A percentile compares a stretch with the other conserved stretches of the same genome.
phyloP scores from a whole-genome alignment of 306 rosid genomes.

The Lathyrus oleraceus region DNA sequence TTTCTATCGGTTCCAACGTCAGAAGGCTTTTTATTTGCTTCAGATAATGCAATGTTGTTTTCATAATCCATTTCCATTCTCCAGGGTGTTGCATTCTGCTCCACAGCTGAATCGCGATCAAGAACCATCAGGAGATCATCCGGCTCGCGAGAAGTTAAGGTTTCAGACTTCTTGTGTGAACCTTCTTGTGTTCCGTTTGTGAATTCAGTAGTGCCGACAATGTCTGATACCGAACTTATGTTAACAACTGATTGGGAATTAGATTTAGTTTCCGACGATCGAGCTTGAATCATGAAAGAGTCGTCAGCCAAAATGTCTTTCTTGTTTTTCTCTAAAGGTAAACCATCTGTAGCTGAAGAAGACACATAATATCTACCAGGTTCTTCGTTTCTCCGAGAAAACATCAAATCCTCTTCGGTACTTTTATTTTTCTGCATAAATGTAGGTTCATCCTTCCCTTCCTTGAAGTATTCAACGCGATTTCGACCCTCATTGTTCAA shows the following conservation, averaged over 20 bases:
- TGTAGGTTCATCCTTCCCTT: slow-evolving; percentile 47
- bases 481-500: slow-evolving; percentile 38
- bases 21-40: slow-evolving; percentile 47
- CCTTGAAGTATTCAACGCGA: slow-evolving; percentile 47
- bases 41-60: slow-evolving; percentile 43
- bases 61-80: slow-evolving; percentile 84
- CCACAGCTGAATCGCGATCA: slow-evolving; percentile 68
- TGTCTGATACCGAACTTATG: slow-evolving; percentile 62
- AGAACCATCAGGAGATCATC: slow-evolving; percentile 95
- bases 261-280: slow-evolving; percentile 51
- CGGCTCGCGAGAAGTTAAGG: slow-evolving; percentile 56
- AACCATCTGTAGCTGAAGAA: slow-evolving; percentile 39
- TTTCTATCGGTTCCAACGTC: slow-evolving; percentile 44
- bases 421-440: slow-evolving; percentile 47
- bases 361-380: slow-evolving; percentile 45
- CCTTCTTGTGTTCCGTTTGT: slow-evolving; percentile 44
- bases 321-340: slow-evolving; percentile 51
- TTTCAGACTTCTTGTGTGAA: slow-evolving; percentile 50
- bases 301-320: slow-evolving; percentile 68
- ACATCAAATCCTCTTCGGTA: slow-evolving; percentile 56
- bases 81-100: slow-evolving; percentile 63
- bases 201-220: slow-evolving; percentile 57
- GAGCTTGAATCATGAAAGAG: slow-evolving; percentile 86
- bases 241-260: slow-evolving; percentile 59
- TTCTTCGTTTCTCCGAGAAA: slow-evolving; percentile 54